Conservation (phyloP, 1,139 yeast genomes). For the Kodamaea suecica region DNA sequence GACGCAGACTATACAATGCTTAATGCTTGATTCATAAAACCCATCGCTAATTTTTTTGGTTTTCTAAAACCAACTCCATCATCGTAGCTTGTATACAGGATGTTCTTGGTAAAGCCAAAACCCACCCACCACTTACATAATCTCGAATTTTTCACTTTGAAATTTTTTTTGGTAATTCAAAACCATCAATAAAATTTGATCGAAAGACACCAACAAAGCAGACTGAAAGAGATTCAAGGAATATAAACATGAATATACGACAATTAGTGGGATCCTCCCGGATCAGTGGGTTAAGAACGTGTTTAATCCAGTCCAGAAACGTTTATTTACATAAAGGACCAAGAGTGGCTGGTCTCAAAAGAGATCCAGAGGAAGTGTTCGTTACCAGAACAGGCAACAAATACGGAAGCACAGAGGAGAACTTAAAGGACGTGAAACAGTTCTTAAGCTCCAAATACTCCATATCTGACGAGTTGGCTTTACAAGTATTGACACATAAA, state of each 20-base stretch:
- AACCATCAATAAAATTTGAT: not conserved
- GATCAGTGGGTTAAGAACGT: not conserved
- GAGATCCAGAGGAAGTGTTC: slow-evolving; percentile 66
- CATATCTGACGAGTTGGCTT: slow-evolving; percentile 53
- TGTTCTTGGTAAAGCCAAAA: no score
- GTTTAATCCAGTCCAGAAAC: slow-evolving; percentile 10
- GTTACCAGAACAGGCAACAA: slow-evolving; percentile 55
- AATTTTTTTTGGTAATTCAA: no score
- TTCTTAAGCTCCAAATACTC: slow-evolving; percentile 44
- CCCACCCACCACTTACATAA: no score
- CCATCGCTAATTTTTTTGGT: not conserved
- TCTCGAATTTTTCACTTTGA: no score
- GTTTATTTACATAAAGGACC: slow-evolving; percentile 51
- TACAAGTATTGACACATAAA: slow-evolving; percentile 87
- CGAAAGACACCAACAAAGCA: not conserved
- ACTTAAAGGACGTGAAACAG: slow-evolving; percentile 45
- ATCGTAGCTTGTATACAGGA: no score
- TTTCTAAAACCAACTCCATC: no score
- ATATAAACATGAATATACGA: slow-evolving; percentile 2
- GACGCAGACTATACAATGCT: not conserved
- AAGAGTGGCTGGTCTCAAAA: slow-evolving; percentile 69
- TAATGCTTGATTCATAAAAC: not conserved
- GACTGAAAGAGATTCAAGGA: not conserved
- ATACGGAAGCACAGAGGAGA: slow-evolving; percentile 54
- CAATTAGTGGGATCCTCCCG: slow-evolving; percentile 1